Evolutionary conservation across 805 yeast genomes (phyloP).

Genomic region (Schizosaccharomyces cryophilus): DNA sequence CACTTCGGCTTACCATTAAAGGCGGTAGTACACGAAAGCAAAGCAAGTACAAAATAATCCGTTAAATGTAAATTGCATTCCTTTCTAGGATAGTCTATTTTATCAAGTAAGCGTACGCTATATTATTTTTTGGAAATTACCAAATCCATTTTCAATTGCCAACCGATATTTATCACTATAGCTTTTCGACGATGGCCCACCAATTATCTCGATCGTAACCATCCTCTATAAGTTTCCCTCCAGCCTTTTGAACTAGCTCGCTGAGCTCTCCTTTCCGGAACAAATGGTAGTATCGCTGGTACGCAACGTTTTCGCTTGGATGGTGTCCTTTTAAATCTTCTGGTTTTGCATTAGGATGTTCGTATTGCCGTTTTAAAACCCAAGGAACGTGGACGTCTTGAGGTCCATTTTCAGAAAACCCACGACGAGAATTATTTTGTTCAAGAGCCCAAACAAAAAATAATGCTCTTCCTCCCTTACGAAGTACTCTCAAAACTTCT

Average conservation of each 20-base stretch:
- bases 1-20: too few relatives aligned
- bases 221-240: conserved; percentile 35
- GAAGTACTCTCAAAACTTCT: conserved; percentile 39
- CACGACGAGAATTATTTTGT: conserved; percentile 67
- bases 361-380: conserved; percentile 38
- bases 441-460: conserved; percentile 95
- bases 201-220: conserved; percentile 92
- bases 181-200: conserved; percentile 32
- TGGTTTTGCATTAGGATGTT: conserved; percentile 11
- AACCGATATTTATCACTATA: neutral
- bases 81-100: too few relatives aligned
- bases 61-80: too few relatives aligned
- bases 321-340: neutral
- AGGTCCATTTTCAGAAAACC: conserved; percentile 73
- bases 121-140: too few relatives aligned
- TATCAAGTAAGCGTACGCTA: too few relatives aligned
- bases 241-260: conserved; percentile 44
- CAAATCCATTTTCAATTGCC: conserved; percentile 4
- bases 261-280: conserved; percentile 66
- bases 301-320: conserved; percentile 19
- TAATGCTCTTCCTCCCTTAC: conserved; percentile 39
- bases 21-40: too few relatives aligned
- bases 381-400: conserved; percentile 92
- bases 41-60: too few relatives aligned
- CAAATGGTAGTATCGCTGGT: conserved; percentile 69